Evolutionary conservation across 768 basidiomycete genomes (phyloP).

Genomic region (Coprinopsis sp.): DNA sequence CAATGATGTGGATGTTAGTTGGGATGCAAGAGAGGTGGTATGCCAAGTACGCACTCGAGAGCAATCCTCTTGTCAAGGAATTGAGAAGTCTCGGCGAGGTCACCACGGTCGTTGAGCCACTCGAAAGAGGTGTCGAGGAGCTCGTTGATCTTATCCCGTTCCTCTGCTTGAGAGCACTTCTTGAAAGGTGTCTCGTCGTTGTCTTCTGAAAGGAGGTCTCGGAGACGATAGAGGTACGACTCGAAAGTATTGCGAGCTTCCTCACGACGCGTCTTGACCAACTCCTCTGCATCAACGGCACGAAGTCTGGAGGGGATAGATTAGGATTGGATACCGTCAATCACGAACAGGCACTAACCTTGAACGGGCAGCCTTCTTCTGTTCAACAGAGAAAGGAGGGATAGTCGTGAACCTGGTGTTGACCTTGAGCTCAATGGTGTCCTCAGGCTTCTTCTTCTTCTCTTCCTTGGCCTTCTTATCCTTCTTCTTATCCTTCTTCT

Average conservation of each 20-base stretch:
- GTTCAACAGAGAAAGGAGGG: constrained; percentile 69
- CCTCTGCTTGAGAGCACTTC: constrained; percentile 73
- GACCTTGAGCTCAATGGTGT: constrained; percentile 66
- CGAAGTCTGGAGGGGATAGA: constrained; percentile 51
- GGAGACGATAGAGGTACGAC: constrained; percentile 86
- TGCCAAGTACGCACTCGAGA: constrained; percentile 72
- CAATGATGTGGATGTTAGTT: constrained; percentile 1
- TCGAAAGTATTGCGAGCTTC: constrained; percentile 92
- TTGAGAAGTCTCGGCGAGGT: constrained; percentile 71
- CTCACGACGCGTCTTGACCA: constrained; percentile 70
- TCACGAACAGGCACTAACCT: constrained; percentile 44
- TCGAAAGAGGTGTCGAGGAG: constrained; percentile 68
- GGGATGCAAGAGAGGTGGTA: background rate
- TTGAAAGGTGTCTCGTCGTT: constrained; percentile 70
- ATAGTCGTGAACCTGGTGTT: constrained; percentile 60
- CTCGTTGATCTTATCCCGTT: constrained; percentile 61
- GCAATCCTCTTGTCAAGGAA: constrained; percentile 71
- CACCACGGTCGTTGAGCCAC: constrained; percentile 85
- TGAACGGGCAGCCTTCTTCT: constrained; percentile 69
- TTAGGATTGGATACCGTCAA: constrained; percentile 4
- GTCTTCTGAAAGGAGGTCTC: constrained; percentile 72
- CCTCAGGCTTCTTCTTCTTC: constrained; percentile 38
- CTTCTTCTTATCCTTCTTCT: constrained; percentile 28
- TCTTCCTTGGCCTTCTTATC: constrained; percentile 32
- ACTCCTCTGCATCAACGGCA: constrained; percentile 73